Conservation (phyloP, 179 eudicot genomes). For the Dionaea muscipula region DNA sequence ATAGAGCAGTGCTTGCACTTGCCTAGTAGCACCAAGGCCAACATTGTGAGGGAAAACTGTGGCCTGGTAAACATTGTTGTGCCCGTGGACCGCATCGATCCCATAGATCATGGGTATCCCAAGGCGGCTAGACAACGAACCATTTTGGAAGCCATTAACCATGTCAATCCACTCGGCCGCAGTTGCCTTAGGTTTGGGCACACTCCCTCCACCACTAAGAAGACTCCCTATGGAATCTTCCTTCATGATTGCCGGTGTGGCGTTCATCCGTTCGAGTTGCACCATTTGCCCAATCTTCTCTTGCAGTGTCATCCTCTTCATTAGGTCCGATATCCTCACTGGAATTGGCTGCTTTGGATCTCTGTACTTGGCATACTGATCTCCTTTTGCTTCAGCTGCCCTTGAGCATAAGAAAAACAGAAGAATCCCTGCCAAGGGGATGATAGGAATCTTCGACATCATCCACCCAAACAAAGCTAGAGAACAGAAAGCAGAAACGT, state of each 20-base stretch:
- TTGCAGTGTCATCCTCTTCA: conserved; percentile 25
- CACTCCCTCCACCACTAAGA: conserved; percentile 59
- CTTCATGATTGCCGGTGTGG: conserved; percentile 20
- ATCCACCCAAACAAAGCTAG: too few relatives aligned
- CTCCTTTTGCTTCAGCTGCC: conserved; percentile 3
- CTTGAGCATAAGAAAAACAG: not conserved
- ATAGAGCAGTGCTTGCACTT: too few relatives aligned
- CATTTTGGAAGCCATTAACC: conserved; percentile 47
- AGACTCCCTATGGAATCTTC: conserved; percentile 39
- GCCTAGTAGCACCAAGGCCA: conserved; percentile 75
- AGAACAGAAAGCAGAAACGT: too few relatives aligned
- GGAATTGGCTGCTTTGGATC: conserved; percentile 15
- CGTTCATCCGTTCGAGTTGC: conserved; percentile 20
- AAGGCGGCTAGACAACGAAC: conserved; percentile 43
- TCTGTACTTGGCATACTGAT: conserved; percentile 12
- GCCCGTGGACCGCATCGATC: conserved; percentile 73
- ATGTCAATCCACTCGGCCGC: conserved; percentile 42
- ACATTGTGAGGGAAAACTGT: conserved; percentile 72
- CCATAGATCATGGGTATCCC: conserved; percentile 68
- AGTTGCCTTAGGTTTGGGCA: conserved; percentile 31
- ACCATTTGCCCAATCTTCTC: conserved; percentile 37
- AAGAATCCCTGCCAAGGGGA: not conserved
- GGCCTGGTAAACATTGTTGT: conserved; percentile 53
- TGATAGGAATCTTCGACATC: too few relatives aligned
- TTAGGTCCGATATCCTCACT: conserved; percentile 20